Evolutionary conservation across 352 stramenopile genomes (phyloP).

Genomic region (Globisporangium nagaii): DNA sequence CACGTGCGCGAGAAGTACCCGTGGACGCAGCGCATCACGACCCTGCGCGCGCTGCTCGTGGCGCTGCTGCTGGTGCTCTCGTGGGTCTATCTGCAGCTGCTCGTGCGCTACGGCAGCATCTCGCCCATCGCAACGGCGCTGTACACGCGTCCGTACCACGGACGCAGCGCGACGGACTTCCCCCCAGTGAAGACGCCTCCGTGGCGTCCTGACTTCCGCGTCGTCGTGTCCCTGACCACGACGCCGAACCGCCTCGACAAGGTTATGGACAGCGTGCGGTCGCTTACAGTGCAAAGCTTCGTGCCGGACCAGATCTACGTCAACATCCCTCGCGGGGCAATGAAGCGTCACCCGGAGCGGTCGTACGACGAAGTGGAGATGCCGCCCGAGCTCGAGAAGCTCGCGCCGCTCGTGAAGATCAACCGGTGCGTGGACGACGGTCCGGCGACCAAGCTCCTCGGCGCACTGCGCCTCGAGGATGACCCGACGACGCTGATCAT

Average conservation of each 20-base stretch:
- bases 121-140: conserved; percentile 53
- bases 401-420: conserved; percentile 49
- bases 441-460: conserved; percentile 73
- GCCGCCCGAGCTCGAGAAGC: conserved; percentile 30
- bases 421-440: conserved; percentile 79
- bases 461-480: conserved; percentile 50
- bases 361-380: conserved; percentile 73
- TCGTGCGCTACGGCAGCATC: conserved; percentile 76
- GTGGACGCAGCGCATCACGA: conserved; percentile 36
- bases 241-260: conserved; percentile 67
- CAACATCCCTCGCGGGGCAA: conserved; percentile 59
- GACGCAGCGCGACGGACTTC: conserved; percentile 36
- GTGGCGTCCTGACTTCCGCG: conserved; percentile 66
- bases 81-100: conserved; percentile 58
- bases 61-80: conserved; percentile 15
- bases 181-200: conserved; percentile 16
- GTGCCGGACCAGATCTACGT: conserved; percentile 75
- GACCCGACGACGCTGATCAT: conserved; percentile 68
- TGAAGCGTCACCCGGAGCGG: conserved; percentile 71
- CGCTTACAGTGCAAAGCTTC: conserved; percentile 49
- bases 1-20: conserved; percentile 17
- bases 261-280: conserved; percentile 72
- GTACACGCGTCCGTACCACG: conserved; percentile 59
- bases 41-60: conserved; percentile 27
- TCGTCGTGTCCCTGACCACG: conserved; percentile 81